phyloP scores from a whole-genome alignment of 2,329 filamentous ascomycete species.

The Elsinoe australis region DNA sequence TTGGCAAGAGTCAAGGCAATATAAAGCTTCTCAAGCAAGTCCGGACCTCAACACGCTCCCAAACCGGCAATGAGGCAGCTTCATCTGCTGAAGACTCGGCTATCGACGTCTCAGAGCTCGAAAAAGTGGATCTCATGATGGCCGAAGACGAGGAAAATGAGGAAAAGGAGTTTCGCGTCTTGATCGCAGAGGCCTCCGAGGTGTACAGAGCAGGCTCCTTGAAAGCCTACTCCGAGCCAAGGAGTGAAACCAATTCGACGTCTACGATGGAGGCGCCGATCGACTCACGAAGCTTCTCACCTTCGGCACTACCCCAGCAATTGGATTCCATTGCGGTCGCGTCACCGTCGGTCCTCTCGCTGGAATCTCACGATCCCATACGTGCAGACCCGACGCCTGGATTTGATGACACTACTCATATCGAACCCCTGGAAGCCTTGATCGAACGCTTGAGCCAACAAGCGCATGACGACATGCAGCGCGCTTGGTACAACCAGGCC shows the following conservation, averaged over 20 bases:
- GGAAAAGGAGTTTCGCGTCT: constrained; percentile 3
- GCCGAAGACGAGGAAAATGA: background rate
- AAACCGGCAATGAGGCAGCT: background rate
- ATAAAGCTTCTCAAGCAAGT: background rate
- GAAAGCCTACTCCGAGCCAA: background rate
- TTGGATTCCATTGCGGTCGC: background rate
- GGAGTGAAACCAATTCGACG: background rate
- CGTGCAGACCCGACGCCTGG: constrained; percentile 7
- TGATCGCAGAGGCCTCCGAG: background rate
- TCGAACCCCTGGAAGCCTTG: constrained; percentile 12
- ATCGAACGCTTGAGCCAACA: constrained; percentile 8
- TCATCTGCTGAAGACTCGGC: constrained; percentile 1
- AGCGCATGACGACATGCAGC: background rate
- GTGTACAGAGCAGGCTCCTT: background rate
- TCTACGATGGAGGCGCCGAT: background rate
- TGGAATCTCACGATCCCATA: background rate
- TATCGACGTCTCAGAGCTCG: background rate
- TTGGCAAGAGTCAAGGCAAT: constrained; percentile 11
- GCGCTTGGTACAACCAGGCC: constrained; percentile 8
- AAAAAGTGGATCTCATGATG: constrained; percentile 2
- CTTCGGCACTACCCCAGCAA: background rate
- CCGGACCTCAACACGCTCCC: background rate
- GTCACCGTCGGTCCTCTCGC: background rate
- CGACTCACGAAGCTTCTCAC: background rate
- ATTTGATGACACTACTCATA: constrained; percentile 14